Conservation (phyloP, 129 eudicot genomes). For the Apium graveolens region DNA sequence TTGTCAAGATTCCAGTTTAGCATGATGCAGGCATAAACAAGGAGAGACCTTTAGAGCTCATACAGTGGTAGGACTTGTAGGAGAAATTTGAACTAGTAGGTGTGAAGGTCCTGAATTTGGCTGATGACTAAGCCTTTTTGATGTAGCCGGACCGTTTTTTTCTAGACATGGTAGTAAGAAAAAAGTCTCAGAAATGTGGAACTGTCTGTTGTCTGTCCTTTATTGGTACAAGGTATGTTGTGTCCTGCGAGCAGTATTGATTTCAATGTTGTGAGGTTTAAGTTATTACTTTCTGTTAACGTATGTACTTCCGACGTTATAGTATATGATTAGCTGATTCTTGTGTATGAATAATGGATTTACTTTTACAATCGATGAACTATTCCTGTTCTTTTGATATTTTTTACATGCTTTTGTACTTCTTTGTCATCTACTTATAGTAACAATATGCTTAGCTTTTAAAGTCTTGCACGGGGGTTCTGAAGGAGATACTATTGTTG, state of each 20-base stretch:
- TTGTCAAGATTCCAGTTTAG: slow-evolving; percentile 69
- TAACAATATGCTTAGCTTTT: background rate
- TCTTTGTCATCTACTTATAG: background rate
- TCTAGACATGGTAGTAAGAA: background rate
- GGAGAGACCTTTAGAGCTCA: background rate
- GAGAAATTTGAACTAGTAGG: background rate
- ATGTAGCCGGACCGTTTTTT: background rate
- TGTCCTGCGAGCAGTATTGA: background rate
- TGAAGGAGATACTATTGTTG: background rate
- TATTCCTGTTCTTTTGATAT: background rate
- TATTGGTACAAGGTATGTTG: background rate
- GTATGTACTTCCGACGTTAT: background rate
- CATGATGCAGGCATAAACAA: slow-evolving; percentile 36
- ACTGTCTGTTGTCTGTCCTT: background rate
- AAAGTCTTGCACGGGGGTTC: background rate
- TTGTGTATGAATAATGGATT: background rate
- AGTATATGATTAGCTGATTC: background rate
- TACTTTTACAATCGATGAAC: background rate
- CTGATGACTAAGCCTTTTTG: background rate
- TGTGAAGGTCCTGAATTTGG: background rate
- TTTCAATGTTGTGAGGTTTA: background rate
- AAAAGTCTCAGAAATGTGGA: no score
- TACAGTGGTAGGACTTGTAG: background rate
- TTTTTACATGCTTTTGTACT: background rate
- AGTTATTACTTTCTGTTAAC: background rate